phyloP scores from a whole-genome alignment of 441 rosid genomes.

The Populus hybrid region DNA sequence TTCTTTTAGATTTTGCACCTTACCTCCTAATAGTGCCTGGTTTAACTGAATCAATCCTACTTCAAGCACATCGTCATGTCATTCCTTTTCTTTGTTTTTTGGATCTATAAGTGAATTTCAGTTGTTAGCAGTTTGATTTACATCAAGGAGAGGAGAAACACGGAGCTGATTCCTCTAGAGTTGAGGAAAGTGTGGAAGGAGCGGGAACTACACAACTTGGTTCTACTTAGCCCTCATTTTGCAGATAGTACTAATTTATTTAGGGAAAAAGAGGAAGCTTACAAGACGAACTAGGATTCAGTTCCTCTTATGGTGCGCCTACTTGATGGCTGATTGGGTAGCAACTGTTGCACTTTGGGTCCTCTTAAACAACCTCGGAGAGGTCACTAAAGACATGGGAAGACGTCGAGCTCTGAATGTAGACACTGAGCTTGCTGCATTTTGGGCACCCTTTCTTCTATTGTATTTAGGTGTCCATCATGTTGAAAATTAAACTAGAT shows the following conservation, averaged over 20 bases:
- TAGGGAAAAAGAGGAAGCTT: conserved; percentile 29
- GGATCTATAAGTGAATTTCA: background rate
- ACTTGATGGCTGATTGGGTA: conserved; percentile 33
- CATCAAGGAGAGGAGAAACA: background rate
- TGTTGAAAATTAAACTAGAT: too few relatives aligned
- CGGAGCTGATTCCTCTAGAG: background rate
- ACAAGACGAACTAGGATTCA: background rate
- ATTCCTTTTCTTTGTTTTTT: too few relatives aligned
- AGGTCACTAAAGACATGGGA: background rate
- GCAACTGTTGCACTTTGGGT: conserved; percentile 26
- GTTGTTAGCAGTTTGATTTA: conserved; percentile 10
- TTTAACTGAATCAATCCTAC: too few relatives aligned
- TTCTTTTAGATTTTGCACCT: too few relatives aligned
- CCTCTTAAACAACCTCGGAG: conserved; percentile 20
- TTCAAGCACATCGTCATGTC: background rate
- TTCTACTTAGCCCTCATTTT: conserved; percentile 34
- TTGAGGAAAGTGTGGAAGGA: conserved; percentile 23
- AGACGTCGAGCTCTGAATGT: background rate
- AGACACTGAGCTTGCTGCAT: conserved; percentile 16
- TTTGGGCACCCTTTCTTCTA: conserved; percentile 44
- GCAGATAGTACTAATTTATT: conserved; percentile 28
- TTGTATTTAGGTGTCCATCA: conserved; percentile 39
- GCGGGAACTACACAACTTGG: conserved; percentile 34
- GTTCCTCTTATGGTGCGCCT: conserved; percentile 33
- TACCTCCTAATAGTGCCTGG: background rate